Evolutionary conservation across 768 basidiomycete species (phyloP), one percentile per base, ranked within the genome.

Genomic region (Leccinum subgranulosum): DNA sequence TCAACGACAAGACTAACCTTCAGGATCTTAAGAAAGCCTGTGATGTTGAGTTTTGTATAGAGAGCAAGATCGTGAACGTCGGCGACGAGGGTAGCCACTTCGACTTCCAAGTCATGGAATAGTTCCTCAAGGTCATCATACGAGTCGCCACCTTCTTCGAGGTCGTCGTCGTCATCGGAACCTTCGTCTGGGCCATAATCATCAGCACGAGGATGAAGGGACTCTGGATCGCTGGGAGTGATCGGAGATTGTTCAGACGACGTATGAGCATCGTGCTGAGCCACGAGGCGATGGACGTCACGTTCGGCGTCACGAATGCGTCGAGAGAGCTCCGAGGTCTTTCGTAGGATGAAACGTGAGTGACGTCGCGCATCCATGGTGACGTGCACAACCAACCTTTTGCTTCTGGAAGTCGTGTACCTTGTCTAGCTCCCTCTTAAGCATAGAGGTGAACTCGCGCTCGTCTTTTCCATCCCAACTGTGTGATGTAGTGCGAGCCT

Each of bases 21-120:
- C 60, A 98, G 79, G 60, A 98, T 98, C 76, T 99, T 99, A 81
- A 98, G 90, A 72, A 99, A 99, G 10, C 97, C 97, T 1, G 97
- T 98, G 67, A 98, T 94, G 71, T 98, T 98, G 54, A 98, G 83
- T 71, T 98, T 98, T 3, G 96, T 95, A 70, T 95, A 90, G 29
- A 98, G 77, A 1, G 94, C 94, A 41, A 95, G 80, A 71, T 94
- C 92, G 64, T 94, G 92, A 11, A 92, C 90, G 62, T 92, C 90
- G 1, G 96, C 96, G 17, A 99, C 96, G 46, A 99, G 83, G 43
- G 84, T 90, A 1, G 95, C 96, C 19, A 98, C 92, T 68, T 95
- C 93, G 68, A 97, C 95, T 74, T 98, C 94, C 19, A 98, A 77
- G 15, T 80, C 81, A 60, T 88, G 85, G 71, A 97, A 99, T 21